Evolutionary conservation across 106 monocot species (phyloP).

Genomic region (Dendrobium chrysotoxum): DNA sequence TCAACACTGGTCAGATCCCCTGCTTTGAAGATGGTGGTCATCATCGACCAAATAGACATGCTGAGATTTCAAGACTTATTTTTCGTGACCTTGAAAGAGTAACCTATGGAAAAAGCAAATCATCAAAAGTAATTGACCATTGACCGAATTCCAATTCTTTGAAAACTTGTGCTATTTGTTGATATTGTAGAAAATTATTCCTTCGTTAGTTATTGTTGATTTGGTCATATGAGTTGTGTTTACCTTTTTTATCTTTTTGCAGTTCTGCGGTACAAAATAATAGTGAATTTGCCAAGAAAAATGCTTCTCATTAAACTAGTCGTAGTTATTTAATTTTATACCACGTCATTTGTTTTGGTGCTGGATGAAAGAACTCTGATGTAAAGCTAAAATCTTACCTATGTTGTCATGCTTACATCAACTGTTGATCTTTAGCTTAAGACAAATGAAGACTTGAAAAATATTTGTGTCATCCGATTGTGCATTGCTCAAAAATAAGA

Average conservation of each 20-base stretch:
- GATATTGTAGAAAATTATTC: not conserved
- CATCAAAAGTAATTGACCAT: constrained; percentile 36
- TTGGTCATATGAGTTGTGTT: not conserved
- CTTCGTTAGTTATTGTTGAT: not conserved
- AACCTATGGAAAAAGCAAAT: constrained; percentile 39
- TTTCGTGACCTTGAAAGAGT: constrained; percentile 84
- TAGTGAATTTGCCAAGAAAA: not conserved
- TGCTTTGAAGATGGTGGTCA: constrained; percentile 97
- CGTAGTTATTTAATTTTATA: not conserved
- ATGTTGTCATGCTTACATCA: not conserved
- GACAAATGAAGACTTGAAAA: not conserved
- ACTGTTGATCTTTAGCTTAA: not conserved
- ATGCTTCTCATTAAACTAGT: not conserved
- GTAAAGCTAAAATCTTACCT: not conserved
- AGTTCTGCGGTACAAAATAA: not conserved
- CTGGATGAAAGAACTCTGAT: not conserved
- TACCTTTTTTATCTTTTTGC: not conserved
- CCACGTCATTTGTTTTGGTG: not conserved
- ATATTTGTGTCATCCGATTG: not conserved
- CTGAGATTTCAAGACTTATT: constrained; percentile 81
- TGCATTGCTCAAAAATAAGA: not conserved
- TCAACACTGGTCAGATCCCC: constrained; percentile 91
- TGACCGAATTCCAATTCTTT: not conserved
- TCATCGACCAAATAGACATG: constrained; percentile 88
- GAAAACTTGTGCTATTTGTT: not conserved